phyloP scores from a whole-genome alignment of 371 early-diverging fungal genomes.

The Mortierella sp. region DNA sequence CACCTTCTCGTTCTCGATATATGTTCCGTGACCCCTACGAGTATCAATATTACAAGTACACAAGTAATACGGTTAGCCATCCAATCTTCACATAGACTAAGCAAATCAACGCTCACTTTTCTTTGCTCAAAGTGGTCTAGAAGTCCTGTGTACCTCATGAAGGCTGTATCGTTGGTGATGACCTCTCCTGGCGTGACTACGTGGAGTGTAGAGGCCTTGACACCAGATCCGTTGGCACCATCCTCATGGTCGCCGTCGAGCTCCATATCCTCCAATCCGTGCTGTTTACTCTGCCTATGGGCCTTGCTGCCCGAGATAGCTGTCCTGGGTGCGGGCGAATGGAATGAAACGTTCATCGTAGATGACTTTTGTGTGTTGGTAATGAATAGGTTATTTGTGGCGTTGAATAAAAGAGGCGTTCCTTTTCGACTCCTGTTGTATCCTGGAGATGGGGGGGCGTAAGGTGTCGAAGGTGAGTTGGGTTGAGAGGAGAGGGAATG shows the following conservation, averaged over 20 bases:
- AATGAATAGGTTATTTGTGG: neutral
- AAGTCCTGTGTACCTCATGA: constrained; percentile 75
- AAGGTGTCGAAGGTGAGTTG: neutral
- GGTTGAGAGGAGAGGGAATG: neutral
- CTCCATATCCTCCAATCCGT: constrained; percentile 60
- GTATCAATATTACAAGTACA: neutral
- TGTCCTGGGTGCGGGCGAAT: constrained; percentile 59
- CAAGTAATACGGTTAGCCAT: neutral
- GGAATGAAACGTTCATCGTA: constrained; percentile 43
- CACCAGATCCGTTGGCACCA: neutral
- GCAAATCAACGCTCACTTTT: neutral
- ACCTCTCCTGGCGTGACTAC: constrained; percentile 92
- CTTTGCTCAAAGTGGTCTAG: too few relatives aligned
- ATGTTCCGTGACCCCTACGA: constrained; percentile 97
- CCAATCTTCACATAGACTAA: neutral
- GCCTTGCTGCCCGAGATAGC: constrained; percentile 7
- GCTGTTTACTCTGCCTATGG: constrained; percentile 22
- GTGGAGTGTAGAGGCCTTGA: constrained; percentile 52
- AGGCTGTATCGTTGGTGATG: constrained; percentile 86
- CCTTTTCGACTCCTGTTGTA: neutral
- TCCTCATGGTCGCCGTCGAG: constrained; percentile 56
- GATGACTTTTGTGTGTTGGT: neutral
- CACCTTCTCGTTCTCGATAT: constrained; percentile 75
- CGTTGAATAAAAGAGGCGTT: neutral
- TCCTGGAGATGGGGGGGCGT: neutral